phyloP scores from a whole-genome alignment of 176 grass and related monocot species.

The Phoenix roebelenii region DNA sequence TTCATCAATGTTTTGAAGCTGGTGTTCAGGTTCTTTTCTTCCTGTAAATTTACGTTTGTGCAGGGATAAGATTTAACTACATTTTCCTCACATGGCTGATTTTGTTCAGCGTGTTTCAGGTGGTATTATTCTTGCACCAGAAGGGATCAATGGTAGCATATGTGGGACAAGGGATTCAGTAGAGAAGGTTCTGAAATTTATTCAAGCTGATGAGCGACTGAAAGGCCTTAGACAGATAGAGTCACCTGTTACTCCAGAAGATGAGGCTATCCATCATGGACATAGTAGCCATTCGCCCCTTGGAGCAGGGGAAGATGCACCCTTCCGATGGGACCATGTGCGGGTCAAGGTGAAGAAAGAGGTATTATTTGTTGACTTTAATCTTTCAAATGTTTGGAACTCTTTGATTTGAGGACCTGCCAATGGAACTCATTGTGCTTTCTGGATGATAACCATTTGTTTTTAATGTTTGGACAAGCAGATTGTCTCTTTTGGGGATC shows the following conservation, averaged over 20 bases:
- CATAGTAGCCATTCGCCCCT: conserved; percentile 74
- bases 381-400: too few species aligned
- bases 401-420: too few species aligned
- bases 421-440: too few species aligned
- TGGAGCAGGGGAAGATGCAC: conserved; percentile 88
- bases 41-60: conserved; percentile 3
- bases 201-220: conserved; percentile 63
- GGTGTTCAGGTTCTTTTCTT: not conserved
- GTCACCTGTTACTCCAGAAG: conserved; percentile 88
- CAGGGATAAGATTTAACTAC: too few species aligned
- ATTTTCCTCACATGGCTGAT: conserved; percentile 19
- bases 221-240: conserved; percentile 72
- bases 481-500: conserved; percentile 91
- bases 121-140: conserved; percentile 89
- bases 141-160: conserved; percentile 91
- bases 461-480: conserved; percentile 20
- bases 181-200: conserved; percentile 61
- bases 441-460: not conserved
- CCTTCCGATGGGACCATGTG: conserved; percentile 95
- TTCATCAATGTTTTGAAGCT: not conserved
- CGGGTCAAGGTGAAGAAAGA: conserved; percentile 98
- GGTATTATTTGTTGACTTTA: conserved; percentile 33
- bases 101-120: conserved; percentile 87
- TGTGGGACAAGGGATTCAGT: conserved; percentile 67
- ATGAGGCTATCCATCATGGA: conserved; percentile 92